phyloP scores from a whole-genome alignment of 257 asterid species.

The Sherardia arvensis region DNA sequence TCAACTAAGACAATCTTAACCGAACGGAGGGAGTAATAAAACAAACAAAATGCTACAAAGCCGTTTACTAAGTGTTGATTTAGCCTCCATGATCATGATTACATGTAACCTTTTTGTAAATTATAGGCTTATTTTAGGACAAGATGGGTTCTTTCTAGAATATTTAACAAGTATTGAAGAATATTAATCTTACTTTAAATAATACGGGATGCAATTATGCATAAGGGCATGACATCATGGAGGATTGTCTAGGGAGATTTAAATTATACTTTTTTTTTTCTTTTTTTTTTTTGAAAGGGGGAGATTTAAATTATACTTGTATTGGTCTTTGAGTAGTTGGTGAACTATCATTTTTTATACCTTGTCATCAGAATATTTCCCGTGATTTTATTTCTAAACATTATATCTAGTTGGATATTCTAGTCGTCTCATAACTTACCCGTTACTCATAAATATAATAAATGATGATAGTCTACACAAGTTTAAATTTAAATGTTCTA shows the following conservation, averaged over 20 bases:
- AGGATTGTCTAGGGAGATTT: background rate
- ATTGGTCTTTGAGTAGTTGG: background rate
- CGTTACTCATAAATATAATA: too few species aligned
- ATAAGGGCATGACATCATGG: background rate
- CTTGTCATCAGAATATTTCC: background rate
- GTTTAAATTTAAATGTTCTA: too few species aligned
- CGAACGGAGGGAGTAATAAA: too few species aligned
- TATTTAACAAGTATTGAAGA: background rate
- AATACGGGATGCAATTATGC: background rate
- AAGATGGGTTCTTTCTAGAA: background rate
- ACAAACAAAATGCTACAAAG: too few species aligned
- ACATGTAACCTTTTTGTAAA: background rate
- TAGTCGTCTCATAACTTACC: too few species aligned
- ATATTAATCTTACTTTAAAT: background rate
- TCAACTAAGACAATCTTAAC: too few species aligned
- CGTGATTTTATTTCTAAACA: background rate
- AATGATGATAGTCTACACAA: too few species aligned
- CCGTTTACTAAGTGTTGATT: background rate
- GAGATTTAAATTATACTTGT: too few species aligned
- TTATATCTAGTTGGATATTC: too few species aligned
- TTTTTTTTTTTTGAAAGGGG: too few species aligned
- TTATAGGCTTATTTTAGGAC: background rate
- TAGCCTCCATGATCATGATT: background rate
- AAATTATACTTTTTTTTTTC: too few species aligned
- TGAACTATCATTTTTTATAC: background rate